A percentile compares a stretch with the other conserved stretches of the same genome.
Conservation (phyloP, 345 rosid genomes). For the Noccaea bulbosa region DNA sequence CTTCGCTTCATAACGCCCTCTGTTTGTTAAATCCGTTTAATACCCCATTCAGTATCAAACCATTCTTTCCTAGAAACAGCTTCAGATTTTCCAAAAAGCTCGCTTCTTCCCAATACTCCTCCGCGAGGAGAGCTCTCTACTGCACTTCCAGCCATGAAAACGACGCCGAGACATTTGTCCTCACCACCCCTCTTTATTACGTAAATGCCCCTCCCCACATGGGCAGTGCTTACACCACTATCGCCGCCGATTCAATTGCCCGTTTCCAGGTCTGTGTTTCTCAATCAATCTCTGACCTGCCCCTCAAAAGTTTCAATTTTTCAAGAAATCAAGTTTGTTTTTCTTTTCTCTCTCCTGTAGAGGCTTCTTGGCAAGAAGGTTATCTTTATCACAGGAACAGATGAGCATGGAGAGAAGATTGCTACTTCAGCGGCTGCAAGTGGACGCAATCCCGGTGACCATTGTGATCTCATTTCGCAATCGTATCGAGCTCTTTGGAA, state of each 20-base stretch:
- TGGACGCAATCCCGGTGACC: conserved; percentile 76
- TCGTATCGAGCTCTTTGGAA: conserved; percentile 79
- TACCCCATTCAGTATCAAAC: conserved; percentile 42
- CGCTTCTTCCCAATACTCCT: conserved; percentile 38
- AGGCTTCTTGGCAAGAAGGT: conserved; percentile 85
- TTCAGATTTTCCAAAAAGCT: conserved; percentile 49
- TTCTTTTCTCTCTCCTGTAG: conserved; percentile 49
- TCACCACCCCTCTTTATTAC: conserved; percentile 95
- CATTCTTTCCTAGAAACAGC: conserved; percentile 50
- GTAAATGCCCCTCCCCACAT: conserved; percentile 99
- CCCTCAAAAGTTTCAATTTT: conserved; percentile 26
- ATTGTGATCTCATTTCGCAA: conserved; percentile 83
- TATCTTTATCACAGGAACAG: conserved; percentile 85
- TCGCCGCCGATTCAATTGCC: conserved; percentile 92
- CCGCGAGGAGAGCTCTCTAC: conserved; percentile 47
- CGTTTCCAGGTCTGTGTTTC: conserved; percentile 76
- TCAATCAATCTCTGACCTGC: background rate
- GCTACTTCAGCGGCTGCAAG: conserved; percentile 71
- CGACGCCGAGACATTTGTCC: conserved; percentile 54
- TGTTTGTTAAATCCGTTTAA: conserved; percentile 55
- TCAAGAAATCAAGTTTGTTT: background rate
- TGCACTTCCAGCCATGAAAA: conserved; percentile 47
- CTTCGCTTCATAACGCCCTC: conserved; percentile 60
- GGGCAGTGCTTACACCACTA: conserved; percentile 99
- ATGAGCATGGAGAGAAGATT: conserved; percentile 97